Base-by-base conservation (phyloP, 1,284 basidiomycete genomes). In the Dichomitus squalens region DNA sequence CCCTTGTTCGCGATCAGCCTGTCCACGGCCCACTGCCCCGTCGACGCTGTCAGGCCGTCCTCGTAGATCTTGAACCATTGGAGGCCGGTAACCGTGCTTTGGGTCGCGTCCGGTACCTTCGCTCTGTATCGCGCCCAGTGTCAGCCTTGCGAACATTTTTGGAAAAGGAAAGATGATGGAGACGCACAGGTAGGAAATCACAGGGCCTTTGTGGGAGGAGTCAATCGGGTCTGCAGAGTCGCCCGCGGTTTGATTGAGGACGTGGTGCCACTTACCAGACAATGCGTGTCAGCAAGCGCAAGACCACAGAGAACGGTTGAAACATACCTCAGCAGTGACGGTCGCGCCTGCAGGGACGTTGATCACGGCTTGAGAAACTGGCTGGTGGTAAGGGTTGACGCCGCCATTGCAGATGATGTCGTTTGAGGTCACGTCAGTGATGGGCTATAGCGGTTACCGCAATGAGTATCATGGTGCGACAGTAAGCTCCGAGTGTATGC, bases 351-450 rank as follows among this genome's bases (percentile, higher is more conserved):
- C 75, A 48, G 86, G 72, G 35, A 83, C 78, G 41, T 74, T 69
- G 70, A 88, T 76, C 66, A 86, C 70, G n/a, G 75, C 66, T 55
- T 74, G 68, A 39, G 83, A 75, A 55, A 87, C 67, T 4, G 81
- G 79, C 66, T 79, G 71, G 69, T 83, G 77, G 69, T 81, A 84
- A 0, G 82, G 81, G 67, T 84, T 85, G 64, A 84, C 82, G 23
- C 83, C 83, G 44, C 83, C 82, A 56, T 85, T 84, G 73, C 82
- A 84, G 58, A 83, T 83, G 47, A 85, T 58, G 66, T 84, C 73
- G 68, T 83, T 83, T 0, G 81, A 83, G 3, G 75, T 81, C 3
- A 83, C 79, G 60, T 83, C 78, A n/a, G 66, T 78, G 59, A 84
- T 81, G 16, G 80, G 79, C 81, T 83, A 27, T 34, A 33, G 1